phyloP scores from a whole-genome alignment of 129 eudicot species.

The Chrysanthemum seticuspe region DNA sequence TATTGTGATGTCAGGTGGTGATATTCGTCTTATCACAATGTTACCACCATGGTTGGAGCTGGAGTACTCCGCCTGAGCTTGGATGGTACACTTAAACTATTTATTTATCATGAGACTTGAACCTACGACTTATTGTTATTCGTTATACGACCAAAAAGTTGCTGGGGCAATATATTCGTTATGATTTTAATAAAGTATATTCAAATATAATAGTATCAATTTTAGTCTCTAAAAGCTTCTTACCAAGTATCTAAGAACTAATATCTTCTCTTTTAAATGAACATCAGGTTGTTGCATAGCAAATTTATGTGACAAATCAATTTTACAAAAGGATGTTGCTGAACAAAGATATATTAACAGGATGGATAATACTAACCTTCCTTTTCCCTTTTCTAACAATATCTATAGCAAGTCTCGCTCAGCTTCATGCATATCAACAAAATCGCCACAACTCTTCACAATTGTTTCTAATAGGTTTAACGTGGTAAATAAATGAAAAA shows the following conservation, averaged over 20 bases:
- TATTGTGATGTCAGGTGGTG: constrained; percentile 35
- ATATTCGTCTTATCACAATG: constrained; percentile 45
- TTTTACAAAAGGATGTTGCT: background rate
- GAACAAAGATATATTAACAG: background rate
- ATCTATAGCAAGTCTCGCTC: constrained; percentile 81
- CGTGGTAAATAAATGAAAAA: constrained; percentile 8
- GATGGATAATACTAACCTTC: constrained; percentile 47
- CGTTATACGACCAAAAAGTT: too few species aligned
- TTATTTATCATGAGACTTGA: background rate
- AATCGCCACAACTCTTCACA: constrained; percentile 85
- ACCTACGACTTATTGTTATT: background rate
- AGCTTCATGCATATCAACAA: constrained; percentile 86
- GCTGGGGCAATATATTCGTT: background rate
- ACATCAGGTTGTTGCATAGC: constrained; percentile 61
- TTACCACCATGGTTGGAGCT: constrained; percentile 53
- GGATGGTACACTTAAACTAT: constrained; percentile 32
- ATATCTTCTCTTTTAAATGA: constrained; percentile 90
- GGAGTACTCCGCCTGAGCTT: constrained; percentile 47
- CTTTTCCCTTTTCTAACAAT: constrained; percentile 83
- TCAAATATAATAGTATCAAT: too few species aligned
- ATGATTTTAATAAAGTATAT: too few species aligned
- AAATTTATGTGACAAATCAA: constrained; percentile 12
- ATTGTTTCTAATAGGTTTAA: constrained; percentile 82
- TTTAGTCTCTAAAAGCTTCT: constrained; percentile 80
- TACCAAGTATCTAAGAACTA: constrained; percentile 94